Base-by-base conservation (phyloP, 495 filamentous ascomycete species). In the Daldinia bambusicola region DNA sequence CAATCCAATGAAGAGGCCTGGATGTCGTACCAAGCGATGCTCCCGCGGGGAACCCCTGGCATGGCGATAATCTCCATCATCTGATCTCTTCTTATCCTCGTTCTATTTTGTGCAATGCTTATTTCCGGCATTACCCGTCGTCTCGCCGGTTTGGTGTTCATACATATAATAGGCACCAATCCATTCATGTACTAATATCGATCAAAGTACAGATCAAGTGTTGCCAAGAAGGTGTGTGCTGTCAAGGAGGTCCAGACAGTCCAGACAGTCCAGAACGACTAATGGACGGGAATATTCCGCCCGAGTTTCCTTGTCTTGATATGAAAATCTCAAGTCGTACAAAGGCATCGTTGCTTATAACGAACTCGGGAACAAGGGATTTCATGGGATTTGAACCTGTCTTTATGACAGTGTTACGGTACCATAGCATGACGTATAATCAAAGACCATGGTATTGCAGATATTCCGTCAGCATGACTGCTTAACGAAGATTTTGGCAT, bases 401-500 rank as follows among this genome's bases (percentile, higher is more conserved):
- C 40, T 43, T 37, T 31, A 34, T 34, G 48, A 7, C 20, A 26
- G 60, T 64, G 63, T 58, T 63, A 67, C 71, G 37, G 67, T 64
- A 43, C 53, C 26, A 45, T 45, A 63, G 58, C 66, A 74, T 74
- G 71, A 74, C 71, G 63, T 74, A 74, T 18, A 66, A 50, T 5
- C 52, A 53, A 16, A 52, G 38, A 38, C 16, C 45, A 58, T 63
- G 63, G 63, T 74, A 70, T 70, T 48, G 53, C 55, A 2, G 13
- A 70, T 22, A 59, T 67, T 67, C 57, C 71, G 71, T 74, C 71
- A 74, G 71, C 71, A 74, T 62, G 50, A 73, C 70, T 66, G 51
- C 58, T 51, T 69, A 55, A 34, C 22, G 50, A 62, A 45, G 30
- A 38, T 48, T 56, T n/a, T 50, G 38, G 65, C 56, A 56, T 72